Evolutionary conservation across 495 filamentous ascomycete species (phyloP), one percentile per base, ranked within the genome.

Genomic region (Glarea lozoyensis): DNA sequence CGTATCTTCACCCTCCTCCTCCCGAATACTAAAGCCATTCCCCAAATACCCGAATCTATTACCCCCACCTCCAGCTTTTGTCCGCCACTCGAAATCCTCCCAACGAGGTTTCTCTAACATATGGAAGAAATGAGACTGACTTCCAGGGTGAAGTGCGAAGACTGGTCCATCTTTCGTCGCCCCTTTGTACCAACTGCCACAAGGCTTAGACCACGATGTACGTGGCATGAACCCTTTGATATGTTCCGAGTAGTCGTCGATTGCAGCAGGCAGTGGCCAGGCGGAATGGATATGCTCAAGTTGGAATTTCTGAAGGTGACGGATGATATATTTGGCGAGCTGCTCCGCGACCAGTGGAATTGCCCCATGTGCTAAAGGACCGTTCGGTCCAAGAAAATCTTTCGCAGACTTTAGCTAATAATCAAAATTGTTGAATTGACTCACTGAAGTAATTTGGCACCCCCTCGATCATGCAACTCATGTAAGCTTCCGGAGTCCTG

Each of bases 161-260:
- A 59, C 53, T 35, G 63, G 56, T 0, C 64, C 65, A 23, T 61
- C 59, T 17, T 35, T 22, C 18, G 27, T 35, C 9, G 37, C 48
- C 11, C 11, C 22, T 54, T 70, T 70, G 51, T 68, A 68, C 49
- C 49, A 52, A 1, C 34, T 43, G 4, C 43, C 9, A 25, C 48
- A 51, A 4, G 21, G 19, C 6, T 17, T 32, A 2, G 43, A 65
- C 58, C 78, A 68, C 2, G 82, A 79, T 2, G 79, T 84, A 19
- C 66, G 67, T 2, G 64, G 62, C 55, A 82, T 82, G 56, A 80
- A 82, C 4, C 64, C 61, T 53, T 81, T 78, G 25, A 67, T 68
- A 57, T 78, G 81, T 23, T 70, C 66, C 31, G 78, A 58, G 48
- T 82, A 86, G 34, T 79, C 78, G 39, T 81, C 73, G 0, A 77